Evolutionary conservation across 2,329 filamentous ascomycete genomes (phyloP), one percentile per base, ranked within the genome.

Genomic region (Cyphellophora attinorum): DNA sequence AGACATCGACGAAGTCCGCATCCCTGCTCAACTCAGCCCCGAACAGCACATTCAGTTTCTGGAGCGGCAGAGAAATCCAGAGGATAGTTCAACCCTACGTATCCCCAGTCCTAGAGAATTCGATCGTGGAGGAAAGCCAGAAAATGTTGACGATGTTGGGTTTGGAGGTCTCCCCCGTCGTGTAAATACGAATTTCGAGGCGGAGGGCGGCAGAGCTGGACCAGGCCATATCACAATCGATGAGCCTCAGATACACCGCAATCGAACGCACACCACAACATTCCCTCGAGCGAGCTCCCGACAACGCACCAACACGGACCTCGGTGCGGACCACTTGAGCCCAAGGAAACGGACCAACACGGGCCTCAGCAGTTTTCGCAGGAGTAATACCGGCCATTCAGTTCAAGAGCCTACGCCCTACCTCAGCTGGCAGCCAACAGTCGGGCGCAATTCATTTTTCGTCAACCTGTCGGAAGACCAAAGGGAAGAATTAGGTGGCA

Each of bases 101-200:
- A 96, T 98, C 49, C 91, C 91, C 0, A 88, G 88, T 13, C 91
- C 91, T 1, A 71, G 88, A 48, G 91, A 96, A 52, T 88, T 81
- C 31, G 91, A 98, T 49, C 75, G 76, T 33, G 91, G 89, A 16
- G 70, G 85, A 41, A 67, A 78, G 6, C 88, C 88, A 3, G 61
- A 77, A 46, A 61, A 68, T 13, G 54, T 83, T 11, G 65, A 68
- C 6, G 62, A 67, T 21, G 58, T 62, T 5, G 61, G 64, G 19
- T 53, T 54, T 13, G 52, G 59, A 18, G 48, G 51, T 12, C 37
- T 51, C 11, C 51, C 52, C 19, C 45, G 46, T 25, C 51, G 47
- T 14, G 29, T 38, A 11, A 44, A 42, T 11, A 44, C 11, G 34
- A 54, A 13, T 30, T 28, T 37, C 17, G 39, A 39, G 18, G 17